Base-by-base conservation (phyloP, 192 early-diverging fungal genomes). In the Coemansia sp. region DNA sequence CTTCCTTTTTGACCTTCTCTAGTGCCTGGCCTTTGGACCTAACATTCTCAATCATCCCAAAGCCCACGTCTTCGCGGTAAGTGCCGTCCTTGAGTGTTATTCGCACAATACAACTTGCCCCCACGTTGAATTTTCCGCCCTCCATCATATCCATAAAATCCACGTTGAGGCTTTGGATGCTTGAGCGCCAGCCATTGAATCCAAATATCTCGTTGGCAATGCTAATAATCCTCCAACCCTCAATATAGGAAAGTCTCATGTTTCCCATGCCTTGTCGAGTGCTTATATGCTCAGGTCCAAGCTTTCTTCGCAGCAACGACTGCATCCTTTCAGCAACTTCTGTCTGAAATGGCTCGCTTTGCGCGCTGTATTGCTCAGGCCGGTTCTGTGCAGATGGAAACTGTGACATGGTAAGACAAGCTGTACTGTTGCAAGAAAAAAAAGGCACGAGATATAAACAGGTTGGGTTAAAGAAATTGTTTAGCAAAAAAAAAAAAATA, bases 201-300 rank as follows among this genome's bases (percentile, higher is more conserved):
- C 95, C 97, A 84, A 98, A 97, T 6, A 96, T 65, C 26, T 93
- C 88, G 65, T 98, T 95, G 51, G 97, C 97, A 30, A 97, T 71
- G 64, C 88, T 88, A 48, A 93, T 91, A 34, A 85, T 86, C 27
- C 86, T 89, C 87, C 87, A 89, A 7, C 92, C 94, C 67, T 94
- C 92, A 34, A 94, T 62, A 57, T 93, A 94, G n/a, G 80, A 81
- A 14, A 95, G 76, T 23, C 86, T 87, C 0, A 68, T 67, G 69
- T 83, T 83, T 27, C 91, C 91, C 27, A 89, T 88, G 5, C 89
- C 92, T 21, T 84, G 49, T 3, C 92, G 84, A 2, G 79, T 82
- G 53, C 84, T 74, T 7, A 92, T 56, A 53, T 84, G 87, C 65
- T 94, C 91, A 10, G 90, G 88, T 1, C 88, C 85, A 21, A 93